Base-by-base conservation (phyloP, 1,284 basidiomycete species). In the Kalmanozyma brasiliensis region DNA sequence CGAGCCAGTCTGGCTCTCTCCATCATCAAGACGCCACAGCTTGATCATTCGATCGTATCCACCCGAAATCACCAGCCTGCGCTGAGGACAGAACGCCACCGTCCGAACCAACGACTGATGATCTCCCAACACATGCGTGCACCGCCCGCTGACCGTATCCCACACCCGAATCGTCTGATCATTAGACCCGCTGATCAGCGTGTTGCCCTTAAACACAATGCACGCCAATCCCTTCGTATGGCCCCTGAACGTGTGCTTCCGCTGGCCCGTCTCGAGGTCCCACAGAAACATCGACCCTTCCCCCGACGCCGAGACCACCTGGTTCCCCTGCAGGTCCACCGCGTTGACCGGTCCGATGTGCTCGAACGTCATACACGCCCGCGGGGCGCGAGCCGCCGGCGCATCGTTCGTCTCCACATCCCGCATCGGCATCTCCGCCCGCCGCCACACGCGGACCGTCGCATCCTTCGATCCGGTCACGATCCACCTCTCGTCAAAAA, bases 161-260 rank as follows among this genome's bases (percentile, higher is more conserved):
- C 76, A 78, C 19, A 74, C 58, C 11, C 76, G 41, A 26, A 78
- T 76, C 26, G 70, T 73, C 63, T 65, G 53, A 32, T 78, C 76
- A 38, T 75, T 77, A 20, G 53, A 56, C 13, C 74, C 76, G 38
- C 57, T 69, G 34, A 76, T 62, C 43, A 78, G 46, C 36, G 49
- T 68, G 11, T 40, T 51, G 6, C 66, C 66, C 22, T 49, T 46
- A 26, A 68, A 68, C 14, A 48, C 52, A 20, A 75, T 53, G 32
- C 76, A 78, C 29, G 76, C 76, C n/a, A 78, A 36, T 0, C 76
- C 76, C 23, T 68, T 62, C 2, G 67, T 64, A 19, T 74, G 74
- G 0, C 71, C 67, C 2, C 19, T 48, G 34, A 78, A 74, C 26
- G 36, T 56, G 33, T 67, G 68, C 23, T 63, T 9, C 26, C 52